These are phyloP conservation scores for Elsinoe necatrix DNA, from an alignment of 2,329 filamentous ascomycete genomes.

Conservation along the genomic window DNA sequence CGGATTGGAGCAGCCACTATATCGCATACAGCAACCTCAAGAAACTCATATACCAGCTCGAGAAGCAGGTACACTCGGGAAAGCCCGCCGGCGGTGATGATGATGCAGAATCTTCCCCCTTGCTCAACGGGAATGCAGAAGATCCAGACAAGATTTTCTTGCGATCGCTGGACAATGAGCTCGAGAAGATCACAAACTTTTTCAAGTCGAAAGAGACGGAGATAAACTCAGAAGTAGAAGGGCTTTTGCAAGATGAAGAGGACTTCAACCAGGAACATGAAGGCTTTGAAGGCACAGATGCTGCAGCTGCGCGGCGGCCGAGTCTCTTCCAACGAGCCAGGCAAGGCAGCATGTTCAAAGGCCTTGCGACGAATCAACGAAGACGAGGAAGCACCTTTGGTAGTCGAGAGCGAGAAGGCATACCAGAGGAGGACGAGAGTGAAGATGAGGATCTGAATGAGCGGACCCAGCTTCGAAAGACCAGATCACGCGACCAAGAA, in stretches of 20 bases:
- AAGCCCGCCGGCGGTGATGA: slow-evolving; percentile 50
- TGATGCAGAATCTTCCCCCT: slow-evolving; percentile 77
- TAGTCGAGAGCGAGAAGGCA: slow-evolving; percentile 41
- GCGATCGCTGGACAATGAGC: slow-evolving; percentile 72
- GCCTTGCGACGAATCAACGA: slow-evolving; percentile 36
- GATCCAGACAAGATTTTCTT: slow-evolving; percentile 77
- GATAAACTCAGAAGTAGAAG: slow-evolving; percentile 70
- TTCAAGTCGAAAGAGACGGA: slow-evolving; percentile 84
- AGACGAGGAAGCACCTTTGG: slow-evolving; percentile 39
- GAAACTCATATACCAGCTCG: slow-evolving; percentile 94
- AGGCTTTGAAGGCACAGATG: slow-evolving; percentile 30
- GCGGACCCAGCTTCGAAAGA: slow-evolving; percentile 36
- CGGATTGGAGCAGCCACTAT: slow-evolving; percentile 98
- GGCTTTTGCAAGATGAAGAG: slow-evolving; percentile 66
- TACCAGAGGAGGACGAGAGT: slow-evolving; percentile 48
- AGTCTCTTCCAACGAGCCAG: slow-evolving; percentile 30
- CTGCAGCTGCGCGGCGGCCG: slow-evolving; percentile 23
- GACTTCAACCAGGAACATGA: slow-evolving; percentile 55
- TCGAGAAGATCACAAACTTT: slow-evolving; percentile 91
- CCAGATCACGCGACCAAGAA: slow-evolving; percentile 20
- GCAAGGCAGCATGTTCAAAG: slow-evolving; percentile 46
- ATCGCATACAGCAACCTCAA: slow-evolving; percentile 98
- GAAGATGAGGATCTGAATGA: slow-evolving; percentile 58
- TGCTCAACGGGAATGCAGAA: slow-evolving; percentile 56
- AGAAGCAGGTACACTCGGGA: slow-evolving; percentile 66